Base-by-base conservation (phyloP, 2,329 filamentous ascomycete genomes). In the Huntiella abstrusa region DNA sequence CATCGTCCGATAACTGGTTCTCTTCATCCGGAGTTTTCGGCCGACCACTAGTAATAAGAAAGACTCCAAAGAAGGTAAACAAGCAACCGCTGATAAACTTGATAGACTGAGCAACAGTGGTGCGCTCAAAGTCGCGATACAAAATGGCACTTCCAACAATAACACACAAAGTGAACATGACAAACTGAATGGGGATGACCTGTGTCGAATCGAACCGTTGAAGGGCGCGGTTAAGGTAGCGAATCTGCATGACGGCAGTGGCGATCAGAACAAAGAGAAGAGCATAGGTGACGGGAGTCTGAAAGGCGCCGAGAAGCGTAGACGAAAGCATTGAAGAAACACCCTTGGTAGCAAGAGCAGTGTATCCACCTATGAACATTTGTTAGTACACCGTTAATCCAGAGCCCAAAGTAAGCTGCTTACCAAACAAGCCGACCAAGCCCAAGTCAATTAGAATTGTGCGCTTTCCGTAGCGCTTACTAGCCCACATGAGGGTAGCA, bases 131-230 rank as follows among this genome's bases (percentile, higher is more conserved):
- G 60, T 98, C 91, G 43, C 88, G 79, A 59, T 96, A 98, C 4
- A 98, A 65, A 6, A 98, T 71, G 1, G 88, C 88, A 55, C 87
- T 95, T 48, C 91, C 91, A 44, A 94, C 70, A 54, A 98, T 96
- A 52, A 96, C 91, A 4, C 83, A 93, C 5, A 98, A 69, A 0
- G 91, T 98, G 60, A 98, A 98, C 52, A 92, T 74, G 43, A 98
- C 91, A 55, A 98, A 98, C 57, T 98, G 91, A 11, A 91, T 91
- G 0, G 91, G 91, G 52, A 98, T 98, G 54, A 98, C 91, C 59
- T 95, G 86, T 0, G 91, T 98, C 5, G 91, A 94, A 60, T 95
- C 85, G 64, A 96, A 98, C 41, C 83, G 77, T 59, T 95, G 87
- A 45, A 98, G 68, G 1, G 73, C 70, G 53, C 72, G 83, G 64